Evolutionary conservation across 306 rosid genomes (phyloP), one percentile per base, ranked within the genome.

Genomic region (Oemleria cerasiformis): DNA sequence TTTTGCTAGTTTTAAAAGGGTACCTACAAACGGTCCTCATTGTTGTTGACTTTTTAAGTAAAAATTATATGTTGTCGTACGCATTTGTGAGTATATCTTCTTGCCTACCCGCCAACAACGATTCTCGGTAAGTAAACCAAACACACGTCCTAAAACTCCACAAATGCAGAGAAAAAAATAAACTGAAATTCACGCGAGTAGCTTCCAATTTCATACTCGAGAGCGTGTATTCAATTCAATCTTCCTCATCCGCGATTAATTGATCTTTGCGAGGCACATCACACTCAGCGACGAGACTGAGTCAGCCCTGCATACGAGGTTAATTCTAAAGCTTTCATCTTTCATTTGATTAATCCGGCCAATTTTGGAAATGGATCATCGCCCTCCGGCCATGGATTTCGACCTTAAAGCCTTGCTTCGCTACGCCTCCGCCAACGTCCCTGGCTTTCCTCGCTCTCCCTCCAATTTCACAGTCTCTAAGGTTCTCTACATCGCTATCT

Each of bases 391-490:
- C 57, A 51, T 75, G 12, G 81, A 83, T 69, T 83, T 91, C 71
- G 83, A 86, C 68, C 86, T 21, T 39, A 40, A 73, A 11, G 84
- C 95, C 54, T 75, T 91, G 72, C 76, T 89, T 69, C 79, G 77
- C 60, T 91, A 89, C 57, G 88, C 90, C 55, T 80, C 97, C 34
- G 70, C 91, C 77, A 80, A 94, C 76, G 79, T 91, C 80, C 65
- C 86, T 55, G 87, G 79, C 59, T 94, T 94, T 73, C 97, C 97
- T 70, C 54, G 0, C 42, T 51, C 83, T n/a, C 84, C 91, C 8
- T 79, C 95, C 41, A 73, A 72, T 63, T 91, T 87, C 91, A 69
- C 65, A 14, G 55, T 94, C 77, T 85, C 90, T 16, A 92, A 91
- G 99, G 98, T 94, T 59, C 39, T 58, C 58, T 60, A 8, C 69